Evolutionary conservation across 441 rosid species (phyloP).

Genomic region (Gossypium trilobum): DNA sequence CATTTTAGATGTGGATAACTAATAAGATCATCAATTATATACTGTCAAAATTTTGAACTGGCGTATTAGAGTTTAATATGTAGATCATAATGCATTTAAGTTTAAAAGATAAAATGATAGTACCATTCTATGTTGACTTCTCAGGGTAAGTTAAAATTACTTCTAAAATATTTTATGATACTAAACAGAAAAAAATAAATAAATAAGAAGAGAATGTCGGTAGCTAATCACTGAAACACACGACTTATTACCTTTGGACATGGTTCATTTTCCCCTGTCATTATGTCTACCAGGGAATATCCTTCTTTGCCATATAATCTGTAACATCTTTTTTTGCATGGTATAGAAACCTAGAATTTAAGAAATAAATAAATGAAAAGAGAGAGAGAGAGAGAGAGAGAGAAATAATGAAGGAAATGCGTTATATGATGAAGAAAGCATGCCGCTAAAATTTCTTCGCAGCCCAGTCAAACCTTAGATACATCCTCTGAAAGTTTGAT

Average conservation of each 20-base stretch:
- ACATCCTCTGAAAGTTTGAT: constrained; percentile 96
- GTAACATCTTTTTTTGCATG: constrained; percentile 74
- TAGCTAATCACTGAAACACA: constrained; percentile 7
- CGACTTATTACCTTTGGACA: constrained; percentile 54
- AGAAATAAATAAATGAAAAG: constrained; percentile 8
- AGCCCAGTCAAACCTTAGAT: constrained; percentile 50
- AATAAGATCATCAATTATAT: background rate
- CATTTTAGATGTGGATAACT: background rate
- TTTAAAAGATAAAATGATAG: background rate
- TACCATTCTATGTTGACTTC: background rate
- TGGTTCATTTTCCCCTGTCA: constrained; percentile 88
- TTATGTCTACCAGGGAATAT: constrained; percentile 79
- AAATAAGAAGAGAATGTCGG: background rate
- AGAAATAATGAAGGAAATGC: background rate
- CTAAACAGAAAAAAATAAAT: background rate
- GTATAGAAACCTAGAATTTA: constrained; percentile 67
- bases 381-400: background rate
- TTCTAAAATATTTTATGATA: constrained; percentile 17
- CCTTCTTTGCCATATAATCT: constrained; percentile 78
- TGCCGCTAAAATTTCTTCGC: background rate
- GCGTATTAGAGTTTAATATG: background rate
- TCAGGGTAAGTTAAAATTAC: constrained; percentile 10
- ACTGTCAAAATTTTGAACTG: background rate
- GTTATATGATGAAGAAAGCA: background rate
- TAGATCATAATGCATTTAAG: background rate